Evolutionary conservation across 352 stramenopile genomes (phyloP), one percentile per base, ranked within the genome.

Genomic region (Globisporangium heterothallicum): DNA sequence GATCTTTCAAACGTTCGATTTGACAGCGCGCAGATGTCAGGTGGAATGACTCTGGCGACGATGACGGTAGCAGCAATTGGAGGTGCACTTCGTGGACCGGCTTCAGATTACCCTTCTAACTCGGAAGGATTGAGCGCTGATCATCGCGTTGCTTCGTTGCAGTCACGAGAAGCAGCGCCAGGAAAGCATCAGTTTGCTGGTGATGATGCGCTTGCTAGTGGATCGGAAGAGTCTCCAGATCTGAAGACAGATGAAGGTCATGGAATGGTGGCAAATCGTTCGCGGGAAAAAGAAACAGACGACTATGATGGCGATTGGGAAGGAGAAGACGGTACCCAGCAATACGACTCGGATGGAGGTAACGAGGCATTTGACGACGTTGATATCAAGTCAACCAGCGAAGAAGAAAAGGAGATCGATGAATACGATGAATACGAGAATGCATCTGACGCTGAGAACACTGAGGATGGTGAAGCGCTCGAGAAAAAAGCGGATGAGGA

Each of bases 61-160:
- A 68, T 72, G 49, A 66, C 61, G 24, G 53, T 52, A 16, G 53
- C 49, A 8, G 56, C 60, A n/a, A 32, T 63, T 38, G 52, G 58
- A 21, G 19, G 19, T 42, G 42, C 34, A 19, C 34, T 54, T 4
- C 42, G n/a, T 7, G 14, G 25, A 22, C 7, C 24, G 42, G 7
- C 34, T 48, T 18, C 24, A n/a, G 6, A 22, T 48, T 22, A 21
- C n/a, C 36, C 6, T 19, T 16, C 36, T 16, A 43, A 8, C 36
- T 16, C 14, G 24, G 16, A 19, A 43, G 36, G 10, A 7, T 16
- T 43, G 16, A 43, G 24, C 16, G 36, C 36, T 21, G n/a, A 1
- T 43, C 10, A 43, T 43, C 14, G 36, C 36, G 16, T 3, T 46
- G 41, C 41, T 7, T 22, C 18, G 8, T 7, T 3, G 10, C 22